Conservation (phyloP, 306 rosid genomes). For the Hippophae rhamnoides region DNA sequence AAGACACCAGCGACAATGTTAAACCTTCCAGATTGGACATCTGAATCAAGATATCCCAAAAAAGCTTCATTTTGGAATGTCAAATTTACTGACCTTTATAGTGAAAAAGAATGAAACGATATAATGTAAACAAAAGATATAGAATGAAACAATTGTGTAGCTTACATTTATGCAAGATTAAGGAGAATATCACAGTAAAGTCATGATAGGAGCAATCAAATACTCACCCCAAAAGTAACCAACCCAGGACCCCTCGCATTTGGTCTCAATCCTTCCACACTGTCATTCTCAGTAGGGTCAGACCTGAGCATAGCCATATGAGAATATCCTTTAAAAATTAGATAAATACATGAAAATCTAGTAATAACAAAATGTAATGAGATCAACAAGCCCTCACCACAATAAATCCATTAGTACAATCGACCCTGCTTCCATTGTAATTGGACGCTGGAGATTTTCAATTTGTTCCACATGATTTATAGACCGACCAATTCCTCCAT, state of each 20-base stretch:
- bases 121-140: no score
- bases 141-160: no score
- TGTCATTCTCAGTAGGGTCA: constrained; percentile 96
- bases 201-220: not conserved
- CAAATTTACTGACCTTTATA: no score
- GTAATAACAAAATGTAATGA: constrained; percentile 4
- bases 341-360: not conserved
- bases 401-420: constrained; percentile 97
- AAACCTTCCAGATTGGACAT: no score
- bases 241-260: constrained; percentile 99
- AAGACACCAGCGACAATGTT: no score
- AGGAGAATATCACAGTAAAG: not conserved
- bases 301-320: constrained; percentile 54
- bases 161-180: no score
- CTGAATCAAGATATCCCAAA: no score
- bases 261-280: constrained; percentile 96
- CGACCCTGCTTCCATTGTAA: constrained; percentile 98
- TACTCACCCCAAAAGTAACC: constrained; percentile 98
- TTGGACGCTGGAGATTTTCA: constrained; percentile 93
- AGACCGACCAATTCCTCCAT: constrained; percentile 97
- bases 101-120: no score
- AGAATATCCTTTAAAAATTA: constrained; percentile 21
- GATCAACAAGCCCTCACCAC: constrained; percentile 51
- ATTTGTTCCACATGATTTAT: constrained; percentile 95
- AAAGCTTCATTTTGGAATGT: no score